phyloP scores from a whole-genome alignment of 2,329 filamentous ascomycete species.

The Scedosporium apiospermum region DNA sequence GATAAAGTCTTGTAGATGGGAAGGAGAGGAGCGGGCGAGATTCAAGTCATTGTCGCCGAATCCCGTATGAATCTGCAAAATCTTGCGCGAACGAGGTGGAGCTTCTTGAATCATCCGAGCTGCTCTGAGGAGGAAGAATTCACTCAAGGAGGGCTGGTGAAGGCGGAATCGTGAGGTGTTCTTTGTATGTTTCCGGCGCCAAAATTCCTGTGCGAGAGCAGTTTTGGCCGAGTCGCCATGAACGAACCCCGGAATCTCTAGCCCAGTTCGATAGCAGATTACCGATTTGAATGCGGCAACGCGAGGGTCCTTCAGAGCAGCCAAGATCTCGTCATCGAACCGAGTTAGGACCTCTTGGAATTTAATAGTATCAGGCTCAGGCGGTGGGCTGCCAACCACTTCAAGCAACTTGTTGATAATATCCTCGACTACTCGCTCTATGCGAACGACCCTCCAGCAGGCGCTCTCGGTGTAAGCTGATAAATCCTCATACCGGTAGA shows the following conservation, averaged over 20 bases:
- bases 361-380: neutral
- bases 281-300: conserved; percentile 78
- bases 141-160: conserved; percentile 56
- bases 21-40: conserved; percentile 60
- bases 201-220: neutral
- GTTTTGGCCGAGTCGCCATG: conserved; percentile 18
- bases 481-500: conserved; percentile 55
- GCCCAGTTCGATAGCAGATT: conserved; percentile 70
- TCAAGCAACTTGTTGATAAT: conserved; percentile 34
- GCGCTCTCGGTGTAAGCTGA: conserved; percentile 52
- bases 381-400: conserved; percentile 6
- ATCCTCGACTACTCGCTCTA: conserved; percentile 61
- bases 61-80: conserved; percentile 76
- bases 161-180: conserved; percentile 26
- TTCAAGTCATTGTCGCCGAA: conserved; percentile 72
- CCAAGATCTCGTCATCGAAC: conserved; percentile 36
- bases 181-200: neutral
- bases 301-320: conserved; percentile 43
- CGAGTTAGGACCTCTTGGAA: conserved; percentile 20
- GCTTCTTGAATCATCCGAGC: conserved; percentile 41
- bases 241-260: conserved; percentile 20
- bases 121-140: conserved; percentile 52
- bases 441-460: conserved; percentile 66
- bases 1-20: conserved; percentile 66
- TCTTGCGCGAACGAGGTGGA: conserved; percentile 49